Evolutionary conservation across 495 filamentous ascomycete genomes (phyloP).

Genomic region (Daldinia caldariorum): DNA sequence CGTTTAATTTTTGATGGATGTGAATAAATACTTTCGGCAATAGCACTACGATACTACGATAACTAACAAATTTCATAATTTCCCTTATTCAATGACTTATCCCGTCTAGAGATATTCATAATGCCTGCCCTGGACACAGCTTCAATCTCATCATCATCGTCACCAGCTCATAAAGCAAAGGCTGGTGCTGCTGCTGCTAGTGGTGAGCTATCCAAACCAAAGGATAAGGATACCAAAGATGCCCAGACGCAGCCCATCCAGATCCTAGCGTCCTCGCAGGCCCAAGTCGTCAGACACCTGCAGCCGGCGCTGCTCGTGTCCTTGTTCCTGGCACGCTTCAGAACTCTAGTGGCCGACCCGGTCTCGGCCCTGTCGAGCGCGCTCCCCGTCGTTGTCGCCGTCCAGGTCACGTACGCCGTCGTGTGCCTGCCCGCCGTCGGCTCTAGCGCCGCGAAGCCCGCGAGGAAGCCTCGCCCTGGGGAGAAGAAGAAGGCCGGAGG

Average conservation of each 20-base stretch:
- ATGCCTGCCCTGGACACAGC: conserved; percentile 51
- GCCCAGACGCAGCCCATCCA: conserved; percentile 48
- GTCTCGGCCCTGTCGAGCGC: conserved; percentile 68
- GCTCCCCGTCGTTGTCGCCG: conserved; percentile 67
- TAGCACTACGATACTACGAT: neutral
- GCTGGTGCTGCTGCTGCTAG: neutral
- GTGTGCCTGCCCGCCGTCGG: conserved; percentile 77
- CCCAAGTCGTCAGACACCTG: conserved; percentile 56
- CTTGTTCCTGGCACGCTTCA: conserved; percentile 70
- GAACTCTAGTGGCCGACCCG: conserved; percentile 74
- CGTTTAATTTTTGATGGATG: neutral
- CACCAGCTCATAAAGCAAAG: conserved; percentile 27
- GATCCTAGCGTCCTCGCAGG: conserved; percentile 44
- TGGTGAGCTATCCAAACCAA: conserved; percentile 34
- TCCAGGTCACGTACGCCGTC: conserved; percentile 75
- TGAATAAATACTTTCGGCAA: neutral
- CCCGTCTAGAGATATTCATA: neutral
- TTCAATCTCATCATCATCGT: conserved; percentile 32
- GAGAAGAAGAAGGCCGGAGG: conserved; percentile 56
- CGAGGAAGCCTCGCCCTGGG: conserved; percentile 52
- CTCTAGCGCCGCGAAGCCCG: conserved; percentile 47
- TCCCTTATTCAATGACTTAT: neutral
- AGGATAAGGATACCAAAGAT: conserved; percentile 39
- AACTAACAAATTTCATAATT: neutral
- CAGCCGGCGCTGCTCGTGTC: conserved; percentile 73